phyloP scores from a whole-genome alignment of 2,329 filamentous ascomycete genomes.

The Akanthomyces uredinophilus region DNA sequence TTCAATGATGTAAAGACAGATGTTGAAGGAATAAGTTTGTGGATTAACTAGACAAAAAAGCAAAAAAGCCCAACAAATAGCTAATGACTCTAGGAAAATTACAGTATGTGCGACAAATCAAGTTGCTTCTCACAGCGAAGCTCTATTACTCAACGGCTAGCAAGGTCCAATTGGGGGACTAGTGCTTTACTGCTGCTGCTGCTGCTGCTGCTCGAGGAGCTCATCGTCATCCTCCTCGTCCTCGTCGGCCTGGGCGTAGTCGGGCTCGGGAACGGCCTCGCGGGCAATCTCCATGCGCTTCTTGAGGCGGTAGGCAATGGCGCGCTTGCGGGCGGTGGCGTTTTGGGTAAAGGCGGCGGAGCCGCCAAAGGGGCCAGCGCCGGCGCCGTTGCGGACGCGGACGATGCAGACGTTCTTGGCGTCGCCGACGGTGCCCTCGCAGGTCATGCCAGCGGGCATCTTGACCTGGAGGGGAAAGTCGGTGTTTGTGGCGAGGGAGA shows the following conservation, averaged over 20 bases:
- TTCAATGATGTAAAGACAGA: background rate
- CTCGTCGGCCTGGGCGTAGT: constrained; percentile 1
- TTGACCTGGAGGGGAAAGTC: constrained; percentile 61
- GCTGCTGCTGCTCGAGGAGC: background rate
- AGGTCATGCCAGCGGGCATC: constrained; percentile 65
- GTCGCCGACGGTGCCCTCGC: constrained; percentile 53
- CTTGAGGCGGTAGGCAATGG: constrained; percentile 15
- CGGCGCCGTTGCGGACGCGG: constrained; percentile 56
- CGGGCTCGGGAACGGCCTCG: constrained; percentile 15
- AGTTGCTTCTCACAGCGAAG: background rate
- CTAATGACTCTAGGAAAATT: constrained; percentile 2
- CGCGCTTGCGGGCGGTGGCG: constrained; percentile 6
- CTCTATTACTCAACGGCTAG: background rate
- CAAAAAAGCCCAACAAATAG: background rate
- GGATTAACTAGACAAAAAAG: background rate
- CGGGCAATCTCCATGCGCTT: constrained; percentile 32
- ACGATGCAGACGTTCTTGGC: constrained; percentile 60
- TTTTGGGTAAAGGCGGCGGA: constrained; percentile 59
- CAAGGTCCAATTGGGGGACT: background rate
- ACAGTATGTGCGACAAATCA: background rate
- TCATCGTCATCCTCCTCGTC: constrained; percentile 11
- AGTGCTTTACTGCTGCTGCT: background rate
- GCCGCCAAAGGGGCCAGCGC: constrained; percentile 62
- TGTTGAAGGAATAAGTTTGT: background rate
- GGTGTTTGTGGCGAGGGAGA: constrained; percentile 54